Conservation (phyloP, 805 yeast species). For the Vanderwaltozyma yarrowii region DNA sequence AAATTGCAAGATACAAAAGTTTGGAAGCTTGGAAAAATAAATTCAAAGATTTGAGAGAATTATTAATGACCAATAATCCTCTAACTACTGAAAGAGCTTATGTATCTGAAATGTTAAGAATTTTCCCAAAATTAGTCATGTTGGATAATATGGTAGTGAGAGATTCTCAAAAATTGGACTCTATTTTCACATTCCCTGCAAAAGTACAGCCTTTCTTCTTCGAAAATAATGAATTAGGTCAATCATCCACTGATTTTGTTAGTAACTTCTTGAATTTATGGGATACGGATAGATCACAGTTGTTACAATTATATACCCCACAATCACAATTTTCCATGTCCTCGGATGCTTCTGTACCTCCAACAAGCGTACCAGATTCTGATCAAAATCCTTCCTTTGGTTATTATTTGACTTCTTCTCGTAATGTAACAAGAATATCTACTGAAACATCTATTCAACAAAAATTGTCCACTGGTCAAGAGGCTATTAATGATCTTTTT, state of each 20-base stretch:
- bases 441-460: constrained; percentile 43
- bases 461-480: constrained; percentile 60
- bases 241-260: constrained; percentile 65
- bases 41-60: constrained; percentile 61
- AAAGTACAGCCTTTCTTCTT: constrained; percentile 59
- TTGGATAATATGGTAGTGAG: constrained; percentile 72
- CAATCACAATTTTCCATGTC: constrained; percentile 80
- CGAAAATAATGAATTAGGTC: constrained; percentile 63
- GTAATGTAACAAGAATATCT: constrained; percentile 61
- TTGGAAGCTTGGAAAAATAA: constrained; percentile 74
- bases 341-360: constrained; percentile 63
- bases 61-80: constrained; percentile 74
- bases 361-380: constrained; percentile 25
- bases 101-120: constrained; percentile 50
- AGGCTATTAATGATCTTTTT: constrained; percentile 51
- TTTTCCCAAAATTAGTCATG: constrained; percentile 72
- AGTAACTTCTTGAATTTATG: constrained; percentile 66
- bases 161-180: constrained; percentile 51
- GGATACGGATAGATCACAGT: constrained; percentile 68
- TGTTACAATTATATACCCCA: constrained; percentile 64
- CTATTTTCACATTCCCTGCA: constrained; percentile 47
- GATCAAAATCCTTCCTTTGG: constrained; percentile 43
- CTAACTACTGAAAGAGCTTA: constrained; percentile 39
- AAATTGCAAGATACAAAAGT: constrained; percentile 43
- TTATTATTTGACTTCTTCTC: constrained; percentile 58